Evolutionary conservation across 2,329 filamentous ascomycete species (phyloP), one percentile per base, ranked within the genome.

Genomic region (Monosporascus sp.): DNA sequence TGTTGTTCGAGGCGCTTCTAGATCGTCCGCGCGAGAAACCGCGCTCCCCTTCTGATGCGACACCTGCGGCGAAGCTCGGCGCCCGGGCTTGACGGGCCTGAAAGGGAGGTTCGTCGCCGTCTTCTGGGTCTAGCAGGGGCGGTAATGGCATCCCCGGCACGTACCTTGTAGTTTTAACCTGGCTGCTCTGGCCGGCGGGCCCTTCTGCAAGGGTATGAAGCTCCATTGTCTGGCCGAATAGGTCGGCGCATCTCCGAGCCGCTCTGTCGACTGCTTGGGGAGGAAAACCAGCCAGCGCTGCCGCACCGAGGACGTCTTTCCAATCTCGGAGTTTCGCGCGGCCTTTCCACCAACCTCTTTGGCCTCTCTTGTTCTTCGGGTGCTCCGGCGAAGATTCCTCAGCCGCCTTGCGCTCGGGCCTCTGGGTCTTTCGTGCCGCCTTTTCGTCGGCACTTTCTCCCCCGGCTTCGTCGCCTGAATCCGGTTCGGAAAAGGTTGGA

Each of bases 251-350:
- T 48, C 93, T 81, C 63, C 84, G 77, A 2, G 87, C 81, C 0
- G 90, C 81, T 31, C 89, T 81, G 50, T 84, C 80, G 14, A 97
- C 70, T 1, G 84, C 86, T 1, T 73, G 68, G 0, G 76, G 69
- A 1, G 87, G 74, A 70, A 91, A 92, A 0, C 88, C 90, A 2
- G 81, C 81, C 48, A 95, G 72, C 0, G 89, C 80, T 3, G 93
- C 93, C 1, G 90, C 78, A 0, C 89, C 89, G 27, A 97, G 72
- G 1, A 97, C 81, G 59, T 96, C 89, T 59, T 84, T 88, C 93
- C 93, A 97, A 71, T 95, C 88, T 22, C 88, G 80, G 14, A 83
- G 15, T 14, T 22, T 22, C 14, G 22, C 18, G 22, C 41, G 41
- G 18, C 22, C 22, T 20, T 24, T 20, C 41, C 41, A 44, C 41